A percentile compares a stretch with the other conserved stretches of the same genome.
Conservation (phyloP, 495 filamentous ascomycete species). For the Penicillium desertorum region DNA sequence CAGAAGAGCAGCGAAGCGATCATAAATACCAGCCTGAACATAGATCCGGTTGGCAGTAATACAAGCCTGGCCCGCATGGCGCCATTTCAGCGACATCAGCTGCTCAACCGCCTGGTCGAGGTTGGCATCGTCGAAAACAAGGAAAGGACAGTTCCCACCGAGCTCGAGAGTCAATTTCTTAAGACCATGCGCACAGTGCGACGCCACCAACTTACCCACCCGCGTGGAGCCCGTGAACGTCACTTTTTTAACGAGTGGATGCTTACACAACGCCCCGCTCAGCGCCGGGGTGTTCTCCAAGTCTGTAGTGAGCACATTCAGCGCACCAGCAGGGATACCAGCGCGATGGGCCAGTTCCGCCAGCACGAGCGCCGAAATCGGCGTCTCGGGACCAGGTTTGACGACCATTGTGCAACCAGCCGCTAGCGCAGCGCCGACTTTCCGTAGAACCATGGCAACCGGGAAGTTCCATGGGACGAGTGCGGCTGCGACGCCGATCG, state of each 20-base stretch:
- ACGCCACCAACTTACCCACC: constrained; percentile 63
- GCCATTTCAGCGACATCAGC: constrained; percentile 64
- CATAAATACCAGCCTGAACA: constrained; percentile 59
- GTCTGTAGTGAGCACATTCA: constrained; percentile 57
- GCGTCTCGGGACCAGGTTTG: constrained; percentile 63
- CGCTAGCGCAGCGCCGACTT: constrained; percentile 66
- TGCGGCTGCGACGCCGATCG: constrained; percentile 63
- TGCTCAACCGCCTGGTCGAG: constrained; percentile 60
- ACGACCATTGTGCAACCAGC: constrained; percentile 69
- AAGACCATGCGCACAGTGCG: constrained; percentile 58
- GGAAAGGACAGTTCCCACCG: constrained; percentile 72
- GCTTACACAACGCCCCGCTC: constrained; percentile 64
- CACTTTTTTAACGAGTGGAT: constrained; percentile 65
- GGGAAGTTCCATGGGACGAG: constrained; percentile 68
- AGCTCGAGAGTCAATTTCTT: constrained; percentile 75
- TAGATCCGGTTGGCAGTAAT: constrained; percentile 73
- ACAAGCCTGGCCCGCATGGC: constrained; percentile 70
- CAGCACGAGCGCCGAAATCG: constrained; percentile 52
- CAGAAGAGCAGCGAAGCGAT: constrained; percentile 53
- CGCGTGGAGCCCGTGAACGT: constrained; percentile 70
- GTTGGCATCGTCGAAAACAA: constrained; percentile 73
- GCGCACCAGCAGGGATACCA: constrained; percentile 55
- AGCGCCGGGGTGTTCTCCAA: constrained; percentile 63
- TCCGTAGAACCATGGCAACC: constrained; percentile 65
- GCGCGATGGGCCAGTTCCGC: constrained; percentile 55